A percentile compares a stretch with the other conserved stretches of the same genome.
Conservation (phyloP, 148 eudicot species). For the Linanthus parryae region DNA sequence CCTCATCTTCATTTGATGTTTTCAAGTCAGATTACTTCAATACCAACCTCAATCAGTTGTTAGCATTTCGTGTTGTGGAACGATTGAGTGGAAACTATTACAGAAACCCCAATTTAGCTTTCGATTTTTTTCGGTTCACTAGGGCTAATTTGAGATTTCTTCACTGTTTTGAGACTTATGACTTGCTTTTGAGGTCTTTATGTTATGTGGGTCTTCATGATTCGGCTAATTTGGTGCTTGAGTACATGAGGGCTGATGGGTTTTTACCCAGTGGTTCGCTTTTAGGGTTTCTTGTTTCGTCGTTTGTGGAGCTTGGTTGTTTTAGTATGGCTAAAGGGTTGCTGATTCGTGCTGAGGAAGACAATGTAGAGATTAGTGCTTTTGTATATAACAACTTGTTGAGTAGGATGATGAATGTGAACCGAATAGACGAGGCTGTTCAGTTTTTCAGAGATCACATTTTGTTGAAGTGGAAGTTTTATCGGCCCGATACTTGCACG, state of each 20-base stretch:
- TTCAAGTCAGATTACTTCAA: slow-evolving; percentile 41
- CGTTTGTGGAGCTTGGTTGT: slow-evolving; percentile 41
- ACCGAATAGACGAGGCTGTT: slow-evolving; percentile 65
- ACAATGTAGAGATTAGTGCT: slow-evolving; percentile 24
- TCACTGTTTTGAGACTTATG: slow-evolving; percentile 41
- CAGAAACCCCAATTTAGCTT: slow-evolving; percentile 46
- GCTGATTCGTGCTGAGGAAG: slow-evolving; percentile 28
- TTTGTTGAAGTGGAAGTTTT: slow-evolving; percentile 31
- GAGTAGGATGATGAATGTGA: slow-evolving; percentile 38
- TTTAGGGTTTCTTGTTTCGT: slow-evolving; percentile 33
- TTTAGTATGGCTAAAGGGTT: slow-evolving; percentile 42
- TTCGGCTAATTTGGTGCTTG: slow-evolving; percentile 46
- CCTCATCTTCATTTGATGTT: slow-evolving; percentile 21
- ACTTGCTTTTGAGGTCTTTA: slow-evolving; percentile 49
- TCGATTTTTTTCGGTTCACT: slow-evolving; percentile 47
- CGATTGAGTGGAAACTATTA: slow-evolving; percentile 16
- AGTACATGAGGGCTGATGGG: slow-evolving; percentile 63
- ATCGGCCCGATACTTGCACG: slow-evolving; percentile 48
- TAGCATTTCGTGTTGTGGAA: slow-evolving; percentile 50
- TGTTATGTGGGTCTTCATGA: slow-evolving; percentile 50
- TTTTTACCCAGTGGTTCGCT: slow-evolving; percentile 27
- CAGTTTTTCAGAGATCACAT: slow-evolving; percentile 47
- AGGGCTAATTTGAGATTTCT: slow-evolving; percentile 37
- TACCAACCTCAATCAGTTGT: slow-evolving; percentile 31
- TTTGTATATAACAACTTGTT: slow-evolving; percentile 56